Evolutionary conservation across 108 stramenopile species (phyloP).

Genomic region (Bacterosira constricta): DNA sequence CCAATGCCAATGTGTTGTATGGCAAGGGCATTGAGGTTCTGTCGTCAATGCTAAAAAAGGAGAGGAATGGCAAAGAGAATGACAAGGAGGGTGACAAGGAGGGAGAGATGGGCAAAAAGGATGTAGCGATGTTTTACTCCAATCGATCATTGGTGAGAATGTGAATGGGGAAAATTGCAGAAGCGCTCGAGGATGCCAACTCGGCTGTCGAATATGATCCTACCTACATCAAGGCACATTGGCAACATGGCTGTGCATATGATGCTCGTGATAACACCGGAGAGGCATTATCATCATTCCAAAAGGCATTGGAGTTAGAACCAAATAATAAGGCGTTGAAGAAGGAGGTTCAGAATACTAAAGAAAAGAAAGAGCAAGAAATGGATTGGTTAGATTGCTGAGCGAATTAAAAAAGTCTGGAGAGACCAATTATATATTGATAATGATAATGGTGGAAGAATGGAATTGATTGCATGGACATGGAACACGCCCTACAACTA

Average conservation of each 20-base stretch:
- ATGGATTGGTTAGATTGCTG: conserved; percentile 14
- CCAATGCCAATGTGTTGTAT: conserved; percentile 74
- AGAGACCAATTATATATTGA: too few relatives aligned
- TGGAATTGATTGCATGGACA: too few relatives aligned
- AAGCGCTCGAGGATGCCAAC: conserved; percentile 55
- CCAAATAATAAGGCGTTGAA: conserved; percentile 70
- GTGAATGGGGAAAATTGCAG: conserved; percentile 62
- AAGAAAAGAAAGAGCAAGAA: conserved; percentile 59
- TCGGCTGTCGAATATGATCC: conserved; percentile 56
- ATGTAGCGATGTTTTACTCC: conserved; percentile 62
- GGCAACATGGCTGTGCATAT: conserved; percentile 73
- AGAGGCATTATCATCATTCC: conserved; percentile 64
- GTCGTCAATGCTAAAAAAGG: conserved; percentile 15
- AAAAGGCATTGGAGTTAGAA: conserved; percentile 61
- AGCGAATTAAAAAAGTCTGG: too few relatives aligned
- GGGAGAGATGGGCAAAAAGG: background rate
- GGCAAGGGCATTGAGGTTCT: conserved; percentile 64
- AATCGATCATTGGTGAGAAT: conserved; percentile 70
- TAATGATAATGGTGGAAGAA: too few relatives aligned
- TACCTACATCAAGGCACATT: conserved; percentile 77
- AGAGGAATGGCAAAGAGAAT: too few relatives aligned
- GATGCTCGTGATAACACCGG: conserved; percentile 41
- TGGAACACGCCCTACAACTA: too few relatives aligned
- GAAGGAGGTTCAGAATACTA: conserved; percentile 59
- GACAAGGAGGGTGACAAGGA: conserved; percentile 6